A percentile compares a stretch with the other conserved stretches of the same genome.
phyloP scores from a whole-genome alignment of 352 stramenopile genomes.

The Halophytophthora polymorphica region DNA sequence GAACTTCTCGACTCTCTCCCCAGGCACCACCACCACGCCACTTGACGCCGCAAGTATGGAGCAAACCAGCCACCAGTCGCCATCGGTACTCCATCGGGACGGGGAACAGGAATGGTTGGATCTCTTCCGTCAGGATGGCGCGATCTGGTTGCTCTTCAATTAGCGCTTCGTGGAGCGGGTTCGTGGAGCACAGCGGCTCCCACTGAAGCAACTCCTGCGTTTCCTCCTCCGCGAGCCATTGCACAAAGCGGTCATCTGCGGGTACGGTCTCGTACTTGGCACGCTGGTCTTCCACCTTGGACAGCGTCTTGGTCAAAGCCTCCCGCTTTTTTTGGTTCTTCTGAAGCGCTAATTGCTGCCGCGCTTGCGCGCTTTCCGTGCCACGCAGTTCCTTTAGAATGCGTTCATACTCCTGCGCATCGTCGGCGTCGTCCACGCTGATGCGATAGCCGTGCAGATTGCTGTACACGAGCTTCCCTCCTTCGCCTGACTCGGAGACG shows the following conservation, averaged over 20 bases:
- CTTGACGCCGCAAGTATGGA: constrained; percentile 47
- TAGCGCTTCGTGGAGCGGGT: constrained; percentile 38
- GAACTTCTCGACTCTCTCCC: constrained; percentile 9
- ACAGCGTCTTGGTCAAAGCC: constrained; percentile 16
- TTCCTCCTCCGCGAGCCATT: constrained; percentile 50
- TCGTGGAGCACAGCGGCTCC: constrained; percentile 43
- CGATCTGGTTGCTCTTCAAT: constrained; percentile 68
- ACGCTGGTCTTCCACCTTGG: constrained; percentile 55
- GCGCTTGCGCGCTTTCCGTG: constrained; percentile 31
- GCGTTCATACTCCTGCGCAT: constrained; percentile 64
- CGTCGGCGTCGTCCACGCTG: constrained; percentile 52
- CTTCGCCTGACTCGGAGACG: constrained; percentile 5
- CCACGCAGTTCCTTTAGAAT: constrained; percentile 70
- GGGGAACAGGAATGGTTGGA: constrained; percentile 74
- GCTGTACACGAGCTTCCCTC: constrained; percentile 56
- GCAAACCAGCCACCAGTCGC: constrained; percentile 31
- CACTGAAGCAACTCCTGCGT: constrained; percentile 42
- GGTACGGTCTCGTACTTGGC: constrained; percentile 32
- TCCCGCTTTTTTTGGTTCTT: constrained; percentile 30
- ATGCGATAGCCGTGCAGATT: constrained; percentile 83
- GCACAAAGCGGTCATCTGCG: constrained; percentile 35
- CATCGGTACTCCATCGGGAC: constrained; percentile 34
- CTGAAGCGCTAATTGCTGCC: constrained; percentile 23
- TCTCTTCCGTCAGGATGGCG: constrained; percentile 64
- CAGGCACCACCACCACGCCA: constrained; percentile 20